Evolutionary conservation across 2,329 filamentous ascomycete genomes (phyloP), one percentile per base, ranked within the genome.

Genomic region (Microascus cirrosus): DNA sequence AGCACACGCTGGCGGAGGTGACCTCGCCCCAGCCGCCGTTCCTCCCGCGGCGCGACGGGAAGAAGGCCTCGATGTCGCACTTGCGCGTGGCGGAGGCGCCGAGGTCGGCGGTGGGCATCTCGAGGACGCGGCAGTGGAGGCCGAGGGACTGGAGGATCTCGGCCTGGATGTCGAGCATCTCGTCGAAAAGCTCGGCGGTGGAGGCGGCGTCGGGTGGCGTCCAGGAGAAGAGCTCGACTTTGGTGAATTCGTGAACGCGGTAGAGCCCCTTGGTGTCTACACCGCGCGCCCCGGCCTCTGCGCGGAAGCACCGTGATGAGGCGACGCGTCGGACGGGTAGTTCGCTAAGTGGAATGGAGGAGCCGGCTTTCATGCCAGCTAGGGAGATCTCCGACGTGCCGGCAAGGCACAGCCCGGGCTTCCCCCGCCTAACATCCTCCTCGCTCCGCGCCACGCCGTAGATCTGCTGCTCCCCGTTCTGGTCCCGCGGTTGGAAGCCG

Each of bases 151-250:
- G 76, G 13, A 97, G 76, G 58, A 99, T 92, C 67, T 94, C 87
- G 2, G 82, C 87, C 73, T 99, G 94, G 57, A 96, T 86, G 60
- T 83, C 81, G 56, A 96, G 75, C 77, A 99, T 90, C 71, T 96
- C 91, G 55, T 89, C 77, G 69, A 96, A 96, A 13, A 93, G 65
- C 0, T 79, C 74, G 8, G 79, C 74, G 0, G 83, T 75, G 48
- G 70, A 67, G 35, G 66, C 68, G 2, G 65, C 59, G 57, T 83
- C 77, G 1, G 89, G 83, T 34, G 79, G 65, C 4, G 90, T 87
- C 94, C 94, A 99, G 0, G 88, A 91, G 69, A 99, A 97, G 78
- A 99, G 85, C 72, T 99, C 94, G 0, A 99, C 93, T 70, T 99
- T 99, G 32, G 91, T 96, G 73, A 99, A 99, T 72, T 99, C 94